Conservation (phyloP, 2,329 filamentous ascomycete species). For the Celoporthe dispersa region DNA sequence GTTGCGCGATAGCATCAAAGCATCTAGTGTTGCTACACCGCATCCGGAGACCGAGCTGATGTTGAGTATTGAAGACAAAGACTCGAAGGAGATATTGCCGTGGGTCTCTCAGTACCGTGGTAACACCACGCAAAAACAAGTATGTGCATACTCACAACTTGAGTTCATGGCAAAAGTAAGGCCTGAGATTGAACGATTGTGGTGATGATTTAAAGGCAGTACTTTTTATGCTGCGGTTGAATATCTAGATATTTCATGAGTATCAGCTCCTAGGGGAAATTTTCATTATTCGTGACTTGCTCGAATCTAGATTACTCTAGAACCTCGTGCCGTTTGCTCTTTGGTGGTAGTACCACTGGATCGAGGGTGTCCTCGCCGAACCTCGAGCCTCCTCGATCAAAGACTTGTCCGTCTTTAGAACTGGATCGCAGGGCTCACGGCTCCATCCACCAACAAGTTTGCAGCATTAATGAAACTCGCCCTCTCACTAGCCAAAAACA, state of each 20-base stretch:
- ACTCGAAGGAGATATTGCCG: not conserved
- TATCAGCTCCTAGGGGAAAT: not conserved
- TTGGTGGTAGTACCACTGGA: too few species aligned
- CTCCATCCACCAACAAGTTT: slow-evolving; percentile 32
- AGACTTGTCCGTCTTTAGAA: slow-evolving; percentile 15
- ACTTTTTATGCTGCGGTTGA: not conserved
- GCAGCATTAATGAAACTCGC: slow-evolving; percentile 31
- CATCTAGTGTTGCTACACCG: not conserved
- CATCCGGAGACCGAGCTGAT: not conserved
- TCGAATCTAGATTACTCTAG: not conserved
- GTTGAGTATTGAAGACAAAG: not conserved
- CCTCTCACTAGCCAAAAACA: slow-evolving; percentile 31
- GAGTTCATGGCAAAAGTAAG: not conserved
- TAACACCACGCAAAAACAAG: not conserved
- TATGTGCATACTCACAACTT: not conserved
- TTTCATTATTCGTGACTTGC: not conserved
- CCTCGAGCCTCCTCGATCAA: not conserved
- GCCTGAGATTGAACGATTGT: not conserved
- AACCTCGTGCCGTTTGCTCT: not conserved
- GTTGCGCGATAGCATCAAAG: not conserved
- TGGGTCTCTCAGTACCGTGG: not conserved
- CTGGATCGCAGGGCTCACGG: slow-evolving; percentile 30
- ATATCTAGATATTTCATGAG: not conserved
- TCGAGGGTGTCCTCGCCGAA: too few species aligned
- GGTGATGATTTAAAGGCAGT: not conserved